Evolutionary conservation across 768 basidiomycete species (phyloP).

Genomic region (Crucibulum laeve): DNA sequence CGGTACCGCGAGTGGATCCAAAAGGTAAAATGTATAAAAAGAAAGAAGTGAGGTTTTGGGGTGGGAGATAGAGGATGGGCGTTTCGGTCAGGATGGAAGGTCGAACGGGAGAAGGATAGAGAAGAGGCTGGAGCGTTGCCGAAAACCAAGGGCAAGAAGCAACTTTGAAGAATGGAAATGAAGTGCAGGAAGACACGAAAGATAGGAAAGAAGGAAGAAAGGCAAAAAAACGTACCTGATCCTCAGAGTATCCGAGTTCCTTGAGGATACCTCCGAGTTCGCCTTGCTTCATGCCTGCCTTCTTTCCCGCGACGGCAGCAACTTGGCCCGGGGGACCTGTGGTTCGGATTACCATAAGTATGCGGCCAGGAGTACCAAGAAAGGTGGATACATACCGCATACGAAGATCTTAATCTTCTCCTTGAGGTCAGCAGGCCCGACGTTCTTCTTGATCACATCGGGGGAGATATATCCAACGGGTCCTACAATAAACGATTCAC

Average conservation of each 20-base stretch:
- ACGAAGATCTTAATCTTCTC: slow-evolving; percentile 88
- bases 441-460: slow-evolving; percentile 70
- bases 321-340: slow-evolving; percentile 85
- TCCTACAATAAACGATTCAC: slow-evolving; percentile 28
- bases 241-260: slow-evolving; percentile 79
- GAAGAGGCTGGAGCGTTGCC: too few species aligned
- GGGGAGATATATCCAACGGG: slow-evolving; percentile 70
- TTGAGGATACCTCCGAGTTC: slow-evolving; percentile 78
- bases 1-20: too few species aligned
- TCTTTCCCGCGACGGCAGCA: slow-evolving; percentile 83
- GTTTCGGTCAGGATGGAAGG: too few species aligned
- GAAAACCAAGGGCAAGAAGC: too few species aligned
- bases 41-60: too few species aligned
- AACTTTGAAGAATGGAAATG: slow-evolving; percentile 18
- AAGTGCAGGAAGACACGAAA: not conserved
- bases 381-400: slow-evolving; percentile 56
- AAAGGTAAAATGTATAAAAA: too few species aligned
- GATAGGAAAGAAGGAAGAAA: not conserved
- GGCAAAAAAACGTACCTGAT: slow-evolving; percentile 54
- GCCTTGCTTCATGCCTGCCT: slow-evolving; percentile 86
- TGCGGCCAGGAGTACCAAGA: slow-evolving; percentile 1
- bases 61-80: too few species aligned
- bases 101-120: too few species aligned
- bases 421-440: slow-evolving; percentile 56
- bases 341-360: slow-evolving; percentile 3